phyloP scores from a whole-genome alignment of 768 basidiomycete genomes.

The Suillus lakei region DNA sequence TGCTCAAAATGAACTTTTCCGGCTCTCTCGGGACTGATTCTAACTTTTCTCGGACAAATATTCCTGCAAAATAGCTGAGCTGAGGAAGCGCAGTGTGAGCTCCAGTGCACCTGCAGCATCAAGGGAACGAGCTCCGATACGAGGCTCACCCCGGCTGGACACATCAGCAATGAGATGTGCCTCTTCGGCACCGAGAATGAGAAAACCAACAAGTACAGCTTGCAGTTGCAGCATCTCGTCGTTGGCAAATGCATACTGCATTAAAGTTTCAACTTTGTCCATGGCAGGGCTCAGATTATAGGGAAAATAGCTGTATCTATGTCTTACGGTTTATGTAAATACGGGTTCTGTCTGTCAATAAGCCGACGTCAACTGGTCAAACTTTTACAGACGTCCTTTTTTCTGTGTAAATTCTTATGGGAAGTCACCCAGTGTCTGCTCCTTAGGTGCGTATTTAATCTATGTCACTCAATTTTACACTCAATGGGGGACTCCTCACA shows the following conservation, averaged over 20 bases:
- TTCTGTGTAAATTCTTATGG: background rate
- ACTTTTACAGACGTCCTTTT: too few species aligned
- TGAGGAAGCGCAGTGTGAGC: slow-evolving; percentile 45
- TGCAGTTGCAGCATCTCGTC: background rate
- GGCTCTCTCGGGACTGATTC: too few species aligned
- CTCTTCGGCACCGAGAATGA: background rate
- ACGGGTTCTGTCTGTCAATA: background rate
- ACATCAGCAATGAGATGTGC: background rate
- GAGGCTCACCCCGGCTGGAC: too few species aligned
- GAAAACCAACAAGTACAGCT: background rate
- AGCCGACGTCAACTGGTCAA: too few species aligned
- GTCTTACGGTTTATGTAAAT: background rate
- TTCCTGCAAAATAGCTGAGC: slow-evolving; percentile 36
- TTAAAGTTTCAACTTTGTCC: too few species aligned
- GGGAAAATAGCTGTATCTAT: background rate
- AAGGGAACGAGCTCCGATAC: too few species aligned
- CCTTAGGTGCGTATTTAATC: background rate
- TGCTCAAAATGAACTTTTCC: too few species aligned
- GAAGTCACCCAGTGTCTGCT: background rate
- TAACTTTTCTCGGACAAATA: too few species aligned
- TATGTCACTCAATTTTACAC: background rate
- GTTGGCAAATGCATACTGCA: background rate
- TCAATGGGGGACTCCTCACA: background rate
- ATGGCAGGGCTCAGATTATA: too few species aligned
- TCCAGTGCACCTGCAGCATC: slow-evolving; percentile 44